Evolutionary conservation across 2,329 filamentous ascomycete species (phyloP), one percentile per base, ranked within the genome.

Genomic region (Diaporthe sp.): DNA sequence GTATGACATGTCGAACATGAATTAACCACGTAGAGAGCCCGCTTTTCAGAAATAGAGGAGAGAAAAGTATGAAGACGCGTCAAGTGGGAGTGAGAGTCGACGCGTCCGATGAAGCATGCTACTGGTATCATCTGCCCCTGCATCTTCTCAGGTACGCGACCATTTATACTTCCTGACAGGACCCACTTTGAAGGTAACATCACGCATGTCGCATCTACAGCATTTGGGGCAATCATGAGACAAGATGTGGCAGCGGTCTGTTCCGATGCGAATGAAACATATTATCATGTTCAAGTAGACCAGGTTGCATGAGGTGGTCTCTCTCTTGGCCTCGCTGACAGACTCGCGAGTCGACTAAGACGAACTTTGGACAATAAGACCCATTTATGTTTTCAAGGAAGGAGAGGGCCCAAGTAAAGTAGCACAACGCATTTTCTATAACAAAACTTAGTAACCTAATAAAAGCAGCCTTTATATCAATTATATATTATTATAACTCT

Each of bases 181-280:
- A 12, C 38, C 40, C 38, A 64, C 58, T 30, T 13, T 30, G n/a
- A 33, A 45, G 40, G 58, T 17, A 64, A 47, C 38, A 64, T 45
- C 17, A 22, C 40, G n/a, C 30, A 40, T n/a, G 38, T 42, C n/a
- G 35, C 2, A 19, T 42, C 12, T 61, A 25, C 35, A 3, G 12
- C 38, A 40, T 17, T 15, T 13, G 17, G 3, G 25, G 3, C 13
- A 28, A 30, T 54, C 52, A 54, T 7, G 30, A 42, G 57, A 38
- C 1, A 15, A 19, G 0, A 40, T 0, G 28, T 40, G 22, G 13
- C 13, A 12, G 2, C 1, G 13, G 15, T 7, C 12, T 42, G 13
- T 25, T 38, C 42, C 22, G 22, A 40, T 28, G 5, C 4, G 17
- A 2, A 54, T 7, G 22, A 42, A 42, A 5, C 8, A 25, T 28